A percentile compares a stretch with the other conserved stretches of the same genome.
These are phyloP conservation scores for Beauveria sp. DNA, from an alignment of 2,329 filamentous ascomycete genomes.

Conservation along the genomic window DNA sequence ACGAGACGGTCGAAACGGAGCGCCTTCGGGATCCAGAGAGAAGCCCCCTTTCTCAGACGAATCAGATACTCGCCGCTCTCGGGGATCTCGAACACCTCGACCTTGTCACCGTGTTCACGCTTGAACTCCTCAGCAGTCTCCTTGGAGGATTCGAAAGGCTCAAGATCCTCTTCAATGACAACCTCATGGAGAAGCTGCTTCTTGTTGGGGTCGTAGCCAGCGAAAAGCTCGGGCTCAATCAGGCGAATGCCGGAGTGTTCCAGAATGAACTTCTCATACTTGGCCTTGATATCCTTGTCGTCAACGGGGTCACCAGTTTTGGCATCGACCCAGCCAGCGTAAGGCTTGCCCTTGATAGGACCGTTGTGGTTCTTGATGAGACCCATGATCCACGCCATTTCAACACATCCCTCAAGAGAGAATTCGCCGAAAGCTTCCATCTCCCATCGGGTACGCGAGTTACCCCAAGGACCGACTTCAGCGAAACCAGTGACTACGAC, in stretches of 20 bases:
- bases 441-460: conserved; percentile 96
- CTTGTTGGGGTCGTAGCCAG: conserved; percentile 95
- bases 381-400: conserved; percentile 99
- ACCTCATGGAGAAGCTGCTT: conserved; percentile 98
- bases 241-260: conserved; percentile 96
- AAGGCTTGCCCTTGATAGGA: conserved; percentile 87
- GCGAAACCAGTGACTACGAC: conserved; percentile 96
- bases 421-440: conserved; percentile 98
- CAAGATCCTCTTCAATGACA: conserved; percentile 92
- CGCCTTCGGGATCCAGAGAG: conserved; percentile 92
- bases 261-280: conserved; percentile 94
- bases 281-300: conserved; percentile 94
- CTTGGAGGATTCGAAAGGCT: conserved; percentile 94
- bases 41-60: conserved; percentile 90
- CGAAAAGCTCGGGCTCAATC: conserved; percentile 94
- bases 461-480: conserved; percentile 96
- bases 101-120: conserved; percentile 94
- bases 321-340: conserved; percentile 92
- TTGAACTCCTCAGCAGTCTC: conserved; percentile 97
- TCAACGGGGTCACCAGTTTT: conserved; percentile 94
- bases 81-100: conserved; percentile 90
- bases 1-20: conserved; percentile 95
- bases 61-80: conserved; percentile 93
- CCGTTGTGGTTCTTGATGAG: conserved; percentile 99
- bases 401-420: conserved; percentile 93